Base-by-base conservation (phyloP, 2,329 filamentous ascomycete genomes). In the Cryphonectria radicalis region DNA sequence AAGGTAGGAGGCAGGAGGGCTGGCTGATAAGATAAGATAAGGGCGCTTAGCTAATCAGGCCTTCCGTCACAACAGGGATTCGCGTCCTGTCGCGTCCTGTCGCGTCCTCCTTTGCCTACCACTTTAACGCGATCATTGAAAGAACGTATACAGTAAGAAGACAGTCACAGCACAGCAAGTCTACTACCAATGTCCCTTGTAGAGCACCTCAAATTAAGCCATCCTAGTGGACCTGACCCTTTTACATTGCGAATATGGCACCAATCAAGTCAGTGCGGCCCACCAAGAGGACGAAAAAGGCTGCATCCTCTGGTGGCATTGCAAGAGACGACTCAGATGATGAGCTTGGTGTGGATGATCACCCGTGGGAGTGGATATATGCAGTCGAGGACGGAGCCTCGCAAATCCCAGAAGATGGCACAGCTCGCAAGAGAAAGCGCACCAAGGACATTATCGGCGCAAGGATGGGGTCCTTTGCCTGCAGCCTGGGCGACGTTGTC, bases 281-380 rank as follows among this genome's bases (percentile, higher is more conserved):
- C 32, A 60, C 72, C 43, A 73, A 68, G 63, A 68, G 64, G 67
- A 46, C 69, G 63, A 73, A 53, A 63, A 46, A 75, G 74, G 63
- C 75, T 69, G 32, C 46, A n/a, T 71, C 78, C 82, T 72, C 89
- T 80, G 91, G 46, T 5, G 46, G 91, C 42, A 85, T 94, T 14
- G 82, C 84, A 8, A 87, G 92, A 76, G 93, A 96, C 73, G 92
- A 97, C 79, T 97, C 93, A 0, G 94, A 97, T 79, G 94, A 97
- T 80, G 95, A 97, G 80, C 88, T 97, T 35, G 92, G 90, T 40
- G 84, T 87, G 50, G 90, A 93, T 66, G 92, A 94, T 76, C 82
- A 87, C 63, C 88, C 91, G 0, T 96, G 93, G 93, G 88, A 93
- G 82, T 95, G 92, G 92, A 87, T 95, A 62, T 94, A 95, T 80